Evolutionary conservation across 352 stramenopile species (phyloP).

Genomic region (Phytophthora podocarpi): DNA sequence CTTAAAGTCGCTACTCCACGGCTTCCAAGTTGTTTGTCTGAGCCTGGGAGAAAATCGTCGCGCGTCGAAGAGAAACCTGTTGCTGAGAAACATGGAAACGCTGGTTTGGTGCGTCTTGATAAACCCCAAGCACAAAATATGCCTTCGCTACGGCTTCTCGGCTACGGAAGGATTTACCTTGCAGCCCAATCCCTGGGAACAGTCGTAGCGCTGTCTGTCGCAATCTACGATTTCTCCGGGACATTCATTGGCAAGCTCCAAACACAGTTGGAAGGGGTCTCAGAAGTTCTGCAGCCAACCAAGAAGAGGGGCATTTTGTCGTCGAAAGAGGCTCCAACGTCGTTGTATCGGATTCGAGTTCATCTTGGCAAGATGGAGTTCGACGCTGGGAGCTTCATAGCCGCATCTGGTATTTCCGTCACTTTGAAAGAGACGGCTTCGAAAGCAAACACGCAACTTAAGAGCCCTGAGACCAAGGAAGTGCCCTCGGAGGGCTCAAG

Average conservation of each 20-base stretch:
- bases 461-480: conserved; percentile 13
- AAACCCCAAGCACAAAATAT: conserved; percentile 13
- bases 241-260: conserved; percentile 34
- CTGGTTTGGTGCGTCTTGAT: background rate
- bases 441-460: conserved; percentile 12
- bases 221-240: conserved; percentile 40
- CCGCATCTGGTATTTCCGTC: conserved; percentile 30
- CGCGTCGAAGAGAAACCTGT: conserved; percentile 9
- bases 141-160: conserved; percentile 34
- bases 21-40: conserved; percentile 18
- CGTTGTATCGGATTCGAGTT: conserved; percentile 25
- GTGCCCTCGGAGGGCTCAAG: background rate
- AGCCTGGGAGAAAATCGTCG: conserved; percentile 2
- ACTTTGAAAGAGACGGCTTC: conserved; percentile 37
- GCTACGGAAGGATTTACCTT: conserved; percentile 35
- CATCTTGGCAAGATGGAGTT: conserved; percentile 37
- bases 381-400: conserved; percentile 13
- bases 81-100: background rate
- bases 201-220: conserved; percentile 26
- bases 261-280: conserved; percentile 20
- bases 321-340: conserved; percentile 10
- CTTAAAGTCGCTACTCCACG: conserved; percentile 23
- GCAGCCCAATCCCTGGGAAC: conserved; percentile 24
- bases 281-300: background rate
- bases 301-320: conserved; percentile 35